Base-by-base conservation (phyloP, 306 rosid species). In the Ormosia semicastrata region DNA sequence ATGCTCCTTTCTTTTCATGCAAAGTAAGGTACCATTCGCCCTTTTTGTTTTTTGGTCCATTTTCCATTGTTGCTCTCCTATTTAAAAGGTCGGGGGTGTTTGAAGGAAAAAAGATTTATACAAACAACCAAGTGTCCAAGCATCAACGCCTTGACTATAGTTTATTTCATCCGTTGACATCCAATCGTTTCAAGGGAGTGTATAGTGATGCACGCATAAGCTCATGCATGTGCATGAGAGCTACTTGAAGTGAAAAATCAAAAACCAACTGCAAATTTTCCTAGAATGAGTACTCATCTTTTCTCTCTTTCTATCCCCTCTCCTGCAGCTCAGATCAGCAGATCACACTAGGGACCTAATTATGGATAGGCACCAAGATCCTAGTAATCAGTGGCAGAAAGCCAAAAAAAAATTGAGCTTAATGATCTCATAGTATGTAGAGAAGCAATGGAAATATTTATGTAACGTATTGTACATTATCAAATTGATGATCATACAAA, bases 401-500 rank as follows among this genome's bases (percentile, higher is more conserved):
- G 44, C 56, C 5, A 44, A 39, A 56, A 34, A 17, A 11, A 37
- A n/a, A n/a, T 6, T 24, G 7, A 32, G 36, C 56, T 41, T 53
- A 43, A 46, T 11, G 14, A 70, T 83, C 56, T 52, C 78, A 69
- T 73, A 32, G 13, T 37, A 15, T 32, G 68, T 50, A 33, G 41
- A 73, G 54, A 53, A 73, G 77, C 73, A 58, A 7, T 57, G 41
- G 74, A 73, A 72, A 41, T n/a, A 41, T 52, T 34, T 34, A 77
- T 59, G 75, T 44, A 60, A 67, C 36, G 58, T 75, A 58, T 64
- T 43, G 80, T 82, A 79, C 72, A 79, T 86, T 3, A 78, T 60
- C 10, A 52, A 41, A 79, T 75, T 52, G 67, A 79, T 69, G 65
- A 69, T 68, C 7, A 32, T 85, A 84, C 32, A 81, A 62, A 73